Conservation (phyloP, 1,284 basidiomycete species). For the Phellinidium pouzarii region DNA sequence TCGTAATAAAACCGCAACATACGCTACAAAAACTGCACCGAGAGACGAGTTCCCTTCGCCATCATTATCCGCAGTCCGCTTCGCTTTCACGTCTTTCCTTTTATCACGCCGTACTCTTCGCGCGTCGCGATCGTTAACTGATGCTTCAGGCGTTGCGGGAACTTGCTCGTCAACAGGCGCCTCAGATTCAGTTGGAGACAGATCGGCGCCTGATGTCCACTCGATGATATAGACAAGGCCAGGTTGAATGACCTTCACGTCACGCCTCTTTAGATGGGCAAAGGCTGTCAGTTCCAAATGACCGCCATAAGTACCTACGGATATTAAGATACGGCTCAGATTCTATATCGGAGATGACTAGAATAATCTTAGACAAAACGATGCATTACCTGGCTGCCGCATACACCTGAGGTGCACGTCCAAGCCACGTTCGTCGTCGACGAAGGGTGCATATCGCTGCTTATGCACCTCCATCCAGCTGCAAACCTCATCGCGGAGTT, state of each 20-base stretch:
- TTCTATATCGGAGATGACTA: conserved; percentile 11
- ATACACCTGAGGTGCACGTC: conserved; percentile 68
- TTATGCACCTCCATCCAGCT: conserved; percentile 72
- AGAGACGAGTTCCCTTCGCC: conserved; percentile 23
- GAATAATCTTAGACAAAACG: conserved; percentile 9
- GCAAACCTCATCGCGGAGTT: conserved; percentile 71
- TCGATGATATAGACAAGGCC: conserved; percentile 80
- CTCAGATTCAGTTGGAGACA: conserved; percentile 20
- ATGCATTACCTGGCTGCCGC: conserved; percentile 57
- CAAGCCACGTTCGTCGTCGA: conserved; percentile 78
- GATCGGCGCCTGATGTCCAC: conserved; percentile 51
- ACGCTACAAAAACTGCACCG: conserved; percentile 72
- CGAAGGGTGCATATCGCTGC: conserved; percentile 78
- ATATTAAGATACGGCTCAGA: background rate
- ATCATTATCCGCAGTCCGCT: conserved; percentile 28
- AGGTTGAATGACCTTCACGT: conserved; percentile 89
- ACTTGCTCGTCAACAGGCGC: conserved; percentile 14
- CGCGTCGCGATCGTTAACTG: conserved; percentile 30
- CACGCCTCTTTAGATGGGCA: conserved; percentile 68
- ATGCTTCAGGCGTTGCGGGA: conserved; percentile 19
- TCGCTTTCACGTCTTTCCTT: conserved; percentile 30
- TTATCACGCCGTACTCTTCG: conserved; percentile 32
- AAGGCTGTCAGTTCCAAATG: conserved; percentile 89
- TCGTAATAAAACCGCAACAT: conserved; percentile 31
- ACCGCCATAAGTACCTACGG: conserved; percentile 78